These are phyloP conservation scores for Osmanthus fragrans DNA, from an alignment of 257 asterid genomes.

Conservation along the genomic window DNA sequence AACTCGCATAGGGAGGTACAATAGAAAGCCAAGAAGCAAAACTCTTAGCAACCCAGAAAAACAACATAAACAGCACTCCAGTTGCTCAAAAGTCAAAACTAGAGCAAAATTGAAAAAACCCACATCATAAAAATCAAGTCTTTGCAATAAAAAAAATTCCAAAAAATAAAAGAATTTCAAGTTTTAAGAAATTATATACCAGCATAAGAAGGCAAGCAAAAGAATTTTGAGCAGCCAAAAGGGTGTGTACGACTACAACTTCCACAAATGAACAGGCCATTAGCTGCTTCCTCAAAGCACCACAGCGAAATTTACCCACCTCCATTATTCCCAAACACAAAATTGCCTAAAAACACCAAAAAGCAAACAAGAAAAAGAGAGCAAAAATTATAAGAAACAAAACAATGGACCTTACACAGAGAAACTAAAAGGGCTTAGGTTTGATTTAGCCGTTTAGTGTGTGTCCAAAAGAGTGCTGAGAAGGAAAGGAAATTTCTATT, in stretches of 20 bases:
- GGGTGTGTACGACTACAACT: constrained; percentile 44
- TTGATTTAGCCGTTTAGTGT: constrained; percentile 33
- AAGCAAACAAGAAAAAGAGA: background rate
- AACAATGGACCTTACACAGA: constrained; percentile 19
- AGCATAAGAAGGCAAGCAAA: constrained; percentile 53
- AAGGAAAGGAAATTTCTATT: constrained; percentile 5
- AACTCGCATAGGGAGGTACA: background rate
- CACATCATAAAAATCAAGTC: constrained; percentile 30
- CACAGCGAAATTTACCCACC: constrained; percentile 51
- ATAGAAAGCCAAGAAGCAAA: background rate
- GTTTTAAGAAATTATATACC: constrained; percentile 35
- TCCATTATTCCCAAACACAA: constrained; percentile 48
- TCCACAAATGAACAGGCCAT: constrained; percentile 45
- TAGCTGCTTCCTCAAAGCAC: constrained; percentile 37
- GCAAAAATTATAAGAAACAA: background rate
- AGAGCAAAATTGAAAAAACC: constrained; percentile 24
- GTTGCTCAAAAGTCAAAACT: constrained; percentile 10
- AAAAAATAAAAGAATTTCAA: background rate
- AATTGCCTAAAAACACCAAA: constrained; percentile 2
- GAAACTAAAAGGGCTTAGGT: constrained; percentile 35
- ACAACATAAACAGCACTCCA: constrained; percentile 15
- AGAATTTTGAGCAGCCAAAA: constrained; percentile 63
- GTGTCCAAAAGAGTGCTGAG: constrained; percentile 41
- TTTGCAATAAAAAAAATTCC: constrained; percentile 6
- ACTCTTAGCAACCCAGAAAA: background rate